Conservation (phyloP, 2,329 filamentous ascomycete genomes). For the Orbilia brochopaga region DNA sequence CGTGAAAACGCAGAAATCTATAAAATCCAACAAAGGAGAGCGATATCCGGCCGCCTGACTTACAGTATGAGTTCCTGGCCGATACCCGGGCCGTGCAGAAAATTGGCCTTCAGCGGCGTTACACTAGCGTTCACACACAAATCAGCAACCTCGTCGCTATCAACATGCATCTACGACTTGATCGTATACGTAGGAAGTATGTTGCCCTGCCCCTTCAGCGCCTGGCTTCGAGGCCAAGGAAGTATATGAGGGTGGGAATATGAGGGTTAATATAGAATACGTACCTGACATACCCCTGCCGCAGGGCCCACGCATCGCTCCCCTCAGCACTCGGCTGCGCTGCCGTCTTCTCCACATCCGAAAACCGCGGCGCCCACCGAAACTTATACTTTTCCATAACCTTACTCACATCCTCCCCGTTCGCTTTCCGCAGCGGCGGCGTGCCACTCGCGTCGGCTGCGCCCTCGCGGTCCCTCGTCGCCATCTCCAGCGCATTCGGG, state of each 20-base stretch:
- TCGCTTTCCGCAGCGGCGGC: slow-evolving; percentile 54
- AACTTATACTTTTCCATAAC: slow-evolving; percentile 66
- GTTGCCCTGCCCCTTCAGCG: too few species aligned
- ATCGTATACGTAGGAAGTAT: too few species aligned
- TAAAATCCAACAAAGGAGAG: slow-evolving; percentile 19
- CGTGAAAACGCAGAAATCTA: slow-evolving; percentile 49
- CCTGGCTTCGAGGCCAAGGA: too few species aligned
- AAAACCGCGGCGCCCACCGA: slow-evolving; percentile 89
- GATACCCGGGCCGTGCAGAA: slow-evolving; percentile 73
- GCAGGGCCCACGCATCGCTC: slow-evolving; percentile 92
- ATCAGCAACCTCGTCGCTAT: slow-evolving; percentile 7
- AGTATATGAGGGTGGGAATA: too few species aligned
- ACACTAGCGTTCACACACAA: slow-evolving; percentile 65
- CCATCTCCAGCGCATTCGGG: slow-evolving; percentile 72
- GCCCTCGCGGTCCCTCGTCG: slow-evolving; percentile 68
- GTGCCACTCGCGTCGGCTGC: slow-evolving; percentile 58
- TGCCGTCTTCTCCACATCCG: slow-evolving; percentile 73
- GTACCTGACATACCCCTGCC: slow-evolving; percentile 83
- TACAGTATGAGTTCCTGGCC: slow-evolving; percentile 77
- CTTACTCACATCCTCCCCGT: slow-evolving; percentile 66
- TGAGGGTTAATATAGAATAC: too few species aligned
- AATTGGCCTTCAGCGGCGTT: slow-evolving; percentile 89
- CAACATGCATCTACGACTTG: too few species aligned
- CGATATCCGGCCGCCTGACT: slow-evolving; percentile 61
- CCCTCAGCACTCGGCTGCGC: slow-evolving; percentile 64